Evolutionary conservation across 345 rosid genomes (phyloP), one percentile per base, ranked within the genome.

Genomic region (Brassica carinata): DNA sequence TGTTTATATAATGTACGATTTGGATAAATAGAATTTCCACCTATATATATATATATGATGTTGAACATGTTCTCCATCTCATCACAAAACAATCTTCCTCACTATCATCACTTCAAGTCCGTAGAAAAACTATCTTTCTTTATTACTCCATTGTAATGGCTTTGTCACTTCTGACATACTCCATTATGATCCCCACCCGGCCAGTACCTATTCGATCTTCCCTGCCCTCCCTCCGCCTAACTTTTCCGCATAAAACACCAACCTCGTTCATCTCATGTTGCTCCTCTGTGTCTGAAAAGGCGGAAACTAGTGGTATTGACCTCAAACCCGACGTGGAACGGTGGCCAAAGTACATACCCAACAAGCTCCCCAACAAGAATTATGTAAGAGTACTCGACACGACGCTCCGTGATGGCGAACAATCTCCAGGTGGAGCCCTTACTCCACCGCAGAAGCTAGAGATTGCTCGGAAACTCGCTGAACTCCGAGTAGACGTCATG

Each of bases 321-420:
- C 59, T 14, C 51, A 43, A 74, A 78, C 57, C 55, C 17, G 30
- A 18, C 51, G 55, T 71, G 34, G 65, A 71, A 70, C 65, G 66
- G 79, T 89, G 91, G 8, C 94, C 95, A 0, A 82, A 81, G 0
- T 91, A 92, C 82, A 48, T 90, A 55, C 97, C 98, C 36, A 78
- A 81, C 84, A 88, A 70, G 48, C 89, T 93, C 26, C 64, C 89
- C 0, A 89, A 90, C 82, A 89, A 93, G 30, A 78, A 79, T 53
- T 92, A 92, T 63, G 94, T 94, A 38, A 94, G 98, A 74, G 69
- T 92, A 57, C 89, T 94, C 43, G 43, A 36, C 43, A 36, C 43
- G 8, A 36, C 43, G 43, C 43, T 36, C 10, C 43, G 43, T 36
- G 43, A 36, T 36, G 43, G 43, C 43, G 43, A 36, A 36, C 43